Evolutionary conservation across 2,329 filamentous ascomycete species (phyloP).

Genomic region (Paraphaeosphaeria minitans): DNA sequence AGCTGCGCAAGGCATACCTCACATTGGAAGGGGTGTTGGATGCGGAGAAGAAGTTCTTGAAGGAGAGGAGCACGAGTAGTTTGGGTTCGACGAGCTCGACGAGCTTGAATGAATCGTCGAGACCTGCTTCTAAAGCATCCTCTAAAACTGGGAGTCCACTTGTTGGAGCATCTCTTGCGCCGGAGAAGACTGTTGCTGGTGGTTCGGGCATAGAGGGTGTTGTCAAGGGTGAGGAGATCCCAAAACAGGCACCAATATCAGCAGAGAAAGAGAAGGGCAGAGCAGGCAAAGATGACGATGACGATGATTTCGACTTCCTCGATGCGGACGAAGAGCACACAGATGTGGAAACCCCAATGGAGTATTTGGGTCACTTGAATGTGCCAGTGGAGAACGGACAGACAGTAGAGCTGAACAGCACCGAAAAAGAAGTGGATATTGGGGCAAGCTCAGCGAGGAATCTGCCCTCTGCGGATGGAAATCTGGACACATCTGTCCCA

Average conservation of each 20-base stretch:
- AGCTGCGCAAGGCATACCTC: conserved; percentile 84
- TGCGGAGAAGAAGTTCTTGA: conserved; percentile 68
- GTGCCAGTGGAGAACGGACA: conserved; percentile 29
- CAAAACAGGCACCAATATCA: not conserved
- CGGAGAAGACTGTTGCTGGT: conserved; percentile 18
- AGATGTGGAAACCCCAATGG: conserved; percentile 52
- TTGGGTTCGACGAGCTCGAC: conserved; percentile 29
- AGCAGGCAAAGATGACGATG: conserved; percentile 32
- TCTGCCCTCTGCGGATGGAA: conserved; percentile 25
- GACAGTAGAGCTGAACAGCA: conserved; percentile 31
- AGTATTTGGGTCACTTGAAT: conserved; percentile 54
- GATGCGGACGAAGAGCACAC: conserved; percentile 60
- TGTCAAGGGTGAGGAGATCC: conserved; percentile 6
- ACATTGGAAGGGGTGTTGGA: conserved; percentile 80
- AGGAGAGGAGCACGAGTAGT: conserved; percentile 42
- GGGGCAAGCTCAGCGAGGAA: conserved; percentile 33
- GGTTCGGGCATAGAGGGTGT: conserved; percentile 18
- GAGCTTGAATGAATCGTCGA: conserved; percentile 26
- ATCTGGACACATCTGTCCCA: conserved; percentile 28
- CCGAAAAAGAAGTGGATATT: conserved; percentile 26
- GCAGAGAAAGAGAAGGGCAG: conserved; percentile 21
- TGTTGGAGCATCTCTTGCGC: conserved; percentile 17
- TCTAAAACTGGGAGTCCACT: conserved; percentile 16
- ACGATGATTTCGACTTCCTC: conserved; percentile 58
- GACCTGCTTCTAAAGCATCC: conserved; percentile 29